Conservation (phyloP, 2,329 filamentous ascomycete species). For the Pseudophaeomoniella oleicola region DNA sequence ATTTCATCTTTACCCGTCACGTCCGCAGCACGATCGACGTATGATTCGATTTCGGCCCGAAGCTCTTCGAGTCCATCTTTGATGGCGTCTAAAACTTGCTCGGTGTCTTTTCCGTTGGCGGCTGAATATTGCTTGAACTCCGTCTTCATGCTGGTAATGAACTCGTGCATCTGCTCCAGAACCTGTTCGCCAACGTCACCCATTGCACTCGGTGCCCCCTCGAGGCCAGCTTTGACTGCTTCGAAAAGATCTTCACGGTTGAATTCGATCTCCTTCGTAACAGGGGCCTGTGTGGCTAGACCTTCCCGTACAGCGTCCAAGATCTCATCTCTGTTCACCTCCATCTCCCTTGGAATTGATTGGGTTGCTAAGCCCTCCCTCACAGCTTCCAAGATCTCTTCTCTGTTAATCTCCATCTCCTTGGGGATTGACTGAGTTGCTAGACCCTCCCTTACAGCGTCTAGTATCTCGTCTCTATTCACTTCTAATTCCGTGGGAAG, state of each 20-base stretch:
- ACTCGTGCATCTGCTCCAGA: constrained; percentile 42
- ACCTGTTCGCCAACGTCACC: constrained; percentile 43
- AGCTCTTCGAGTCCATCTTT: constrained; percentile 77
- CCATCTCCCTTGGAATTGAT: constrained; percentile 20
- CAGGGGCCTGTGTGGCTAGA: constrained; percentile 31
- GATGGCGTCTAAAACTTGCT: constrained; percentile 76
- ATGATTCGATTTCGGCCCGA: constrained; percentile 64
- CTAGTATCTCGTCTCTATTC: constrained; percentile 70
- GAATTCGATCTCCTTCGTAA: constrained; percentile 45
- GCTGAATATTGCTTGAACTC: constrained; percentile 68
- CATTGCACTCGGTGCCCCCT: constrained; percentile 36
- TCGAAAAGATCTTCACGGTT: constrained; percentile 41
- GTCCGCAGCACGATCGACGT: constrained; percentile 59
- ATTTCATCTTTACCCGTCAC: constrained; percentile 63
- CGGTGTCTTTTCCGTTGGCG: constrained; percentile 65
- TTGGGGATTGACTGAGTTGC: constrained; percentile 19
- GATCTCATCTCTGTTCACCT: constrained; percentile 39
- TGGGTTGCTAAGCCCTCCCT: constrained; percentile 34
- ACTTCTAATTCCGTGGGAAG: constrained; percentile 39
- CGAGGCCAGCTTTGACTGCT: constrained; percentile 41
- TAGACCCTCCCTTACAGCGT: constrained; percentile 72
- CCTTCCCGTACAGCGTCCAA: constrained; percentile 45
- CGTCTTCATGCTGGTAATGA: constrained; percentile 46
- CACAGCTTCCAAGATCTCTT: constrained; percentile 43
- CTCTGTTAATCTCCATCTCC: constrained; percentile 33